Percentiles rank a stretch among this genome's conserved stretches.
Evolutionary conservation across 2,329 filamentous ascomycete genomes (phyloP).

Genomic region (Aspergillus terreus): DNA sequence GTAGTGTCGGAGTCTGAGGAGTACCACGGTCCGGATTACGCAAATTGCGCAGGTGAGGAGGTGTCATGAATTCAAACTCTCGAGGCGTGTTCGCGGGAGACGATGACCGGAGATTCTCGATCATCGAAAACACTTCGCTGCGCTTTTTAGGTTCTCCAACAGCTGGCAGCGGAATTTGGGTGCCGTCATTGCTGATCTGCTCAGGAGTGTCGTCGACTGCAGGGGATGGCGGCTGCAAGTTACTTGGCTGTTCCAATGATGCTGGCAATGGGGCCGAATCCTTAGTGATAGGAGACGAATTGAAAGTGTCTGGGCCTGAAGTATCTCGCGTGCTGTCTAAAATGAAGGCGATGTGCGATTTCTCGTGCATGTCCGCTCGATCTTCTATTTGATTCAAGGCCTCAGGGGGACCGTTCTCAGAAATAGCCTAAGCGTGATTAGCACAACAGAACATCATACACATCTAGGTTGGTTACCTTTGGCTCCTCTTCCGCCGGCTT

Average conservation of each 20-base stretch:
- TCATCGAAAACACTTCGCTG: conserved; percentile 60
- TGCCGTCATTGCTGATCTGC: conserved; percentile 67
- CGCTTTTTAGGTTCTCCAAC: conserved; percentile 64
- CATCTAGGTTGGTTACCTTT: conserved; percentile 14
- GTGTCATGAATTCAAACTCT: conserved; percentile 25
- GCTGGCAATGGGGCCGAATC: conserved; percentile 12
- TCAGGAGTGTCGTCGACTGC: conserved; percentile 56
- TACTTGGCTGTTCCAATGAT: conserved; percentile 25
- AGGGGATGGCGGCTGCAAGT: conserved; percentile 36
- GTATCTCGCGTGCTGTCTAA: conserved; percentile 12
- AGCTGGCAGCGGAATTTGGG: conserved; percentile 50
- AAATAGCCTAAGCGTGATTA: conserved; percentile 4
- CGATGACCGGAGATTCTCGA: conserved; percentile 61
- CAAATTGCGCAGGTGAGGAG: conserved; percentile 25
- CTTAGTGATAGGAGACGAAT: conserved; percentile 27
- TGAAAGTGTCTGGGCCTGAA: conserved; percentile 13
- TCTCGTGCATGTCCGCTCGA: conserved; percentile 7
- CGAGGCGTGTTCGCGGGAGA: conserved; percentile 27
- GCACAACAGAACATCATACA: conserved; percentile 3
- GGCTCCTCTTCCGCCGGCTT: conserved; percentile 41
- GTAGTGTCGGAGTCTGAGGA: conserved; percentile 41
- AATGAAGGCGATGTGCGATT: conserved; percentile 15
- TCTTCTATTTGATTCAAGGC: neutral
- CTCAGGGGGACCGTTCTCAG: neutral
- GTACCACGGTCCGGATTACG: conserved; percentile 24